Conservation (phyloP, 257 asterid genomes). For the Fraxinus americana region DNA sequence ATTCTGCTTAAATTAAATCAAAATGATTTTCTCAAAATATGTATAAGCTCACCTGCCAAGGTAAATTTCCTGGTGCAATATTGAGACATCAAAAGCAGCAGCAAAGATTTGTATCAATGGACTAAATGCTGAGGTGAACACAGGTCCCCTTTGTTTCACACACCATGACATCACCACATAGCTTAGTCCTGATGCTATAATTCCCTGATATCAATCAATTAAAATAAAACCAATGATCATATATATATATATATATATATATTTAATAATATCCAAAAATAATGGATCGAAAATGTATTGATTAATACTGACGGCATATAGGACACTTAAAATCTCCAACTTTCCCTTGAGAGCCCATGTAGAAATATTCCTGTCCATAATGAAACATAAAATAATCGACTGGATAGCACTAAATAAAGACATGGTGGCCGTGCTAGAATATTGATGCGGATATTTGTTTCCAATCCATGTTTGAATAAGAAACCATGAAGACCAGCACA, state of each 20-base stretch:
- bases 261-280: not conserved
- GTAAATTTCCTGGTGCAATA: constrained; percentile 63
- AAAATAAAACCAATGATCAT: not conserved
- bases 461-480: constrained; percentile 64
- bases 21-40: not conserved
- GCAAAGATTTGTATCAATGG: constrained; percentile 77
- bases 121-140: constrained; percentile 75
- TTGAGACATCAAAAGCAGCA: constrained; percentile 58
- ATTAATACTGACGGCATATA: constrained; percentile 41
- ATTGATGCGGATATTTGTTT: constrained; percentile 50
- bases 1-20: not conserved
- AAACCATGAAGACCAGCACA: constrained; percentile 81
- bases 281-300: no score
- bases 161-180: constrained; percentile 51
- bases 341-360: constrained; percentile 59
- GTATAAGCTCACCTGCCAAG: constrained; percentile 59
- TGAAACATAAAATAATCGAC: constrained; percentile 44
- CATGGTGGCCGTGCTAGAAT: constrained; percentile 57
- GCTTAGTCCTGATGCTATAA: constrained; percentile 56
- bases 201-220: not conserved
- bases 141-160: constrained; percentile 72
- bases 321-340: constrained; percentile 45
- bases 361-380: constrained; percentile 48
- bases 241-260: no score
- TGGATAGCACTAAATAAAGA: constrained; percentile 66